phyloP scores from a whole-genome alignment of 495 filamentous ascomycete species.

The Penicillium paradoxum region DNA sequence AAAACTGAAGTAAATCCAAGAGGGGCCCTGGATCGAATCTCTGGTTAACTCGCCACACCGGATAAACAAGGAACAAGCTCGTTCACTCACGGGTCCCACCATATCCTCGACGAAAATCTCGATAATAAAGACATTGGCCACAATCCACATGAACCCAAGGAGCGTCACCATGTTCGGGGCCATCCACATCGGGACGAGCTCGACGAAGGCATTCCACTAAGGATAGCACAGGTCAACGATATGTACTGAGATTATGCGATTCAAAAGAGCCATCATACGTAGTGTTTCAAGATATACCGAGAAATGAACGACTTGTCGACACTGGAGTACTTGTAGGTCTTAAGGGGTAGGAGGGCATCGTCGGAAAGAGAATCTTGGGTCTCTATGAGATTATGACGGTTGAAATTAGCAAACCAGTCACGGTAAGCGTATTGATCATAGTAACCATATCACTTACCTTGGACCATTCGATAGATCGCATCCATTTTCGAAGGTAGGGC shows the following conservation, averaged over 20 bases:
- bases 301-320: conserved; percentile 97
- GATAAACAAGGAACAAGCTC: neutral
- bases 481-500: conserved; percentile 29
- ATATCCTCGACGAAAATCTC: conserved; percentile 86
- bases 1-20: conserved; percentile 94
- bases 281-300: conserved; percentile 86
- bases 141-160: conserved; percentile 88
- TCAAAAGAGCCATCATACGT: conserved; percentile 56
- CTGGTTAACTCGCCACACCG: conserved; percentile 20
- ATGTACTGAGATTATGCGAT: neutral
- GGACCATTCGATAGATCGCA: conserved; percentile 37
- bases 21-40: conserved; percentile 57
- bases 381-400: conserved; percentile 24
- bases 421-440: neutral
- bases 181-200: conserved; percentile 88
- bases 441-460: conserved; percentile 27
- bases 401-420: conserved; percentile 9
- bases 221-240: conserved; percentile 6
- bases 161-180: conserved; percentile 98
- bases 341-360: conserved; percentile 73
- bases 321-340: conserved; percentile 92
- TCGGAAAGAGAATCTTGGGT: conserved; percentile 62
- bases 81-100: conserved; percentile 73
- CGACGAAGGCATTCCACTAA: conserved; percentile 96
- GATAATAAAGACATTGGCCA: conserved; percentile 76